Evolutionary conservation across 805 yeast genomes (phyloP), one percentile per base, ranked within the genome.

Genomic region (Starmerella bombicola): DNA sequence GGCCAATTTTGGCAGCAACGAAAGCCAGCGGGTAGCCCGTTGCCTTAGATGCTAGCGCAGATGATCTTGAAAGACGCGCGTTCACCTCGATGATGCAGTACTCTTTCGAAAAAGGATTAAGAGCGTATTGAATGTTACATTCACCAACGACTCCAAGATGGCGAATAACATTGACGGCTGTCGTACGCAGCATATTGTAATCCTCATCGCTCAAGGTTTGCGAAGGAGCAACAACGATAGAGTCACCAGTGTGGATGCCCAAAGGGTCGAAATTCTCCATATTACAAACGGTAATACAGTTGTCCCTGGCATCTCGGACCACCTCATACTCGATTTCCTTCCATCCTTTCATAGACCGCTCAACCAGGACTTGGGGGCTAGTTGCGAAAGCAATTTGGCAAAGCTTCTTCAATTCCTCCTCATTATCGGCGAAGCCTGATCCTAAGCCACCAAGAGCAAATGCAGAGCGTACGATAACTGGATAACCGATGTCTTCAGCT

Each of bases 131-230:
- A 57, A 88, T 84, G 68, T 88, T 88, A 72, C 98, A 88, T 69
- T 88, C 98, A 70, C 98, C 98, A 59, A 88, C 97, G 60, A 88
- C 98, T 56, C 97, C 97, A 56, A 88, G 70, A 60, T 88, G 98
- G 64, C 97, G 78, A 54, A 88, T 91, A 49, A 88, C 94, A 50
- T 88, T 91, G 53, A 91, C 91, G 35, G 98, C 98, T 34, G 98
- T 84, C 38, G 96, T 80, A 68, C 98, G 78, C 60, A 88, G 72
- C 97, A 91, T 91, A 67, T 88, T 83, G 68, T 86, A 88, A 58
- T 88, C 98, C 61, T 83, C 95, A 60, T 88, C 97, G 16, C 95
- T 80, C 50, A 88, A 68, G 32, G 98, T 88, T 69, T 88, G 98
- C 33, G 96, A 86, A 37, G 98, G 98, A 40, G 98, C 98, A 57